Evolutionary conservation across 306 rosid genomes (phyloP).

Genomic region (Purshia tridentata): DNA sequence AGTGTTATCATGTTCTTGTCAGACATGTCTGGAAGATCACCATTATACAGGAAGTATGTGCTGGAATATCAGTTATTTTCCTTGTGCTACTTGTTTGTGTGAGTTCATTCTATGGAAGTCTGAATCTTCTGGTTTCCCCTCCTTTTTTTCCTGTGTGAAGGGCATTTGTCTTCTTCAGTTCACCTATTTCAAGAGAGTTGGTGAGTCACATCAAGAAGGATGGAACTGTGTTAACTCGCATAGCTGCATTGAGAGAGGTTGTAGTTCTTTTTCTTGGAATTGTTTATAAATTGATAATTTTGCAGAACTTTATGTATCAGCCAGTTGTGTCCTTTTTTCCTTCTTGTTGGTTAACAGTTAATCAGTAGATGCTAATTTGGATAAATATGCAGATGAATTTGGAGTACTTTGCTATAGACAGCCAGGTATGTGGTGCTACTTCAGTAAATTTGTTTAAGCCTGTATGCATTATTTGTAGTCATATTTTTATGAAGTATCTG

Average conservation of each 20-base stretch:
- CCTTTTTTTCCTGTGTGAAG: constrained; percentile 46
- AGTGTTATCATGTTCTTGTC: constrained; percentile 86
- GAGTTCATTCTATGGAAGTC: not conserved
- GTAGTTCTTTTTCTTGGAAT: constrained; percentile 23
- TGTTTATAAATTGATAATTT: constrained; percentile 23
- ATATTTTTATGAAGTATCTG: not conserved
- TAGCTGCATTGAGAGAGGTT: constrained; percentile 91
- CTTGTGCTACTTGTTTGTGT: constrained; percentile 16
- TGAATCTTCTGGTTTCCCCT: constrained; percentile 24
- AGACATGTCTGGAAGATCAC: constrained; percentile 90
- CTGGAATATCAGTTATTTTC: constrained; percentile 12
- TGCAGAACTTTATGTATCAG: constrained; percentile 22
- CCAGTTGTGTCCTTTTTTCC: constrained; percentile 10
- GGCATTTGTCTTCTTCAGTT: constrained; percentile 97
- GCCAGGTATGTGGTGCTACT: constrained; percentile 66
- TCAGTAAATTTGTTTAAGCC: constrained; percentile 17
- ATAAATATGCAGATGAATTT: constrained; percentile 85
- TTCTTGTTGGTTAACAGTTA: constrained; percentile 5
- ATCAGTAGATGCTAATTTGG: constrained; percentile 21
- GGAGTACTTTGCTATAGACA: constrained; percentile 92
- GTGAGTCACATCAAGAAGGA: constrained; percentile 77
- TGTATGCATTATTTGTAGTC: constrained; percentile 4
- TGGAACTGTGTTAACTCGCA: constrained; percentile 59
- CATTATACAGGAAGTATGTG: constrained; percentile 89
- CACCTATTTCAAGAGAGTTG: constrained; percentile 70